Base-by-base conservation (phyloP, 768 basidiomycete species). In the Boletales sp. region DNA sequence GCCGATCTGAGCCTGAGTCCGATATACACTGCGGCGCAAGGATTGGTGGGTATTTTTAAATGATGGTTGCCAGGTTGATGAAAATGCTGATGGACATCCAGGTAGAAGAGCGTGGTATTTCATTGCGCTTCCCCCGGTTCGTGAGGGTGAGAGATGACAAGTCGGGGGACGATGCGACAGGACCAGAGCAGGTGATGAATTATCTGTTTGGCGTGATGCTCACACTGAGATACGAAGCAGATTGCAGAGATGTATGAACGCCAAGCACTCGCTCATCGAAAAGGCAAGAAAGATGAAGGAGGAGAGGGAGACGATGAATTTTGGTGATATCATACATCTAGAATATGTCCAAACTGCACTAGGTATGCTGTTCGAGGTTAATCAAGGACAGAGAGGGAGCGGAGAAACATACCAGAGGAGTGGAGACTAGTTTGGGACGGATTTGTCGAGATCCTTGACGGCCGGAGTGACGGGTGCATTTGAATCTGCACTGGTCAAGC, bases 1-100 rank as follows among this genome's bases (percentile, higher is more conserved):
- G 96, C 96, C 8, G 96, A 99, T 72, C 69, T 99, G 61, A 96
- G 93, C 68, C 72, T 98, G 71, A 97, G 94, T 70, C 96, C 96
- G 8, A 79, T 97, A 46, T 97, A 97, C 62, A 89, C 88, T n/a
- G 94, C 94, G 4, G 94, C 87, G 17, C 89, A 92, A 63, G 94
- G 94, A 59, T 61, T 90, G 73, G 93, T 93, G 61, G 54, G 86
- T 74, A 34, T 28, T 15, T 4, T 28, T 21, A 19, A 14, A 34
- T 11, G 14, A 34, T 33, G 46, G 14, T 21, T 25, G 33, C n/a
- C 52, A 42, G n/a, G 31, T 39, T 44, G 21, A 51, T 30, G 46
- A 44, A 31, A 36, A 39, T 21, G 13, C n/a, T n/a, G 19, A 48
- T 7, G 31, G 34, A 32, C 21, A 36, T 49, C 15, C 46, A 92